Evolutionary conservation across 176 grass and related monocot species (phyloP).

Genomic region (Oryza brachyantha): DNA sequence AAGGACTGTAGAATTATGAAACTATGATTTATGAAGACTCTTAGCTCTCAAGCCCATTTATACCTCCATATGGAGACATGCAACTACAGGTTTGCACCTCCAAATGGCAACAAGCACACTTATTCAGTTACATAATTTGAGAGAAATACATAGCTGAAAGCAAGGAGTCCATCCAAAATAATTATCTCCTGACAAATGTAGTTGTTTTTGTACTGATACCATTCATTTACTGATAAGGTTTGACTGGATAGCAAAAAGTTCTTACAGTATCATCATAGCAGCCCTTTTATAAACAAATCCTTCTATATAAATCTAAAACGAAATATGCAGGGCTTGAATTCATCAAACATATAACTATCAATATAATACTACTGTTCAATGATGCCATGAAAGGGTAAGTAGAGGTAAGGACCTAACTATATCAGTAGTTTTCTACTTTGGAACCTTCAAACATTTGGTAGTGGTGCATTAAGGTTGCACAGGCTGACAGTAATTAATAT

Average conservation of each 20-base stretch:
- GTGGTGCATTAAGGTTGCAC: background rate
- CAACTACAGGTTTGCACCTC: too few relatives aligned
- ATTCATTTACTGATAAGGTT: background rate
- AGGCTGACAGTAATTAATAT: background rate
- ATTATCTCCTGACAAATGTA: background rate
- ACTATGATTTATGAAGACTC: background rate
- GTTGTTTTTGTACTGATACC: background rate
- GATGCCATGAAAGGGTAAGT: background rate
- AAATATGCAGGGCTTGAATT: background rate
- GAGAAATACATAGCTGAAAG: background rate
- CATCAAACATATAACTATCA: background rate
- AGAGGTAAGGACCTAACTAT: background rate
- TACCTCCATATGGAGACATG: background rate
- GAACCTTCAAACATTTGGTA: background rate
- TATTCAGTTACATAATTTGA: too few relatives aligned
- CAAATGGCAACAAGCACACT: background rate
- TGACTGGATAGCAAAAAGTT: background rate
- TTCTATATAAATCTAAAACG: background rate
- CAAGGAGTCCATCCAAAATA: background rate
- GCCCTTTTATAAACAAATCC: background rate
- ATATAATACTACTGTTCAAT: background rate
- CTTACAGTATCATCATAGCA: background rate
- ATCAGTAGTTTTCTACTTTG: background rate
- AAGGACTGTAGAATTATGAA: constrained; percentile 4
- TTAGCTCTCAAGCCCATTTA: background rate